These are phyloP conservation scores for Yamagishiella unicocca DNA, from an alignment of 139 green algal species.

Conservation along the genomic window DNA sequence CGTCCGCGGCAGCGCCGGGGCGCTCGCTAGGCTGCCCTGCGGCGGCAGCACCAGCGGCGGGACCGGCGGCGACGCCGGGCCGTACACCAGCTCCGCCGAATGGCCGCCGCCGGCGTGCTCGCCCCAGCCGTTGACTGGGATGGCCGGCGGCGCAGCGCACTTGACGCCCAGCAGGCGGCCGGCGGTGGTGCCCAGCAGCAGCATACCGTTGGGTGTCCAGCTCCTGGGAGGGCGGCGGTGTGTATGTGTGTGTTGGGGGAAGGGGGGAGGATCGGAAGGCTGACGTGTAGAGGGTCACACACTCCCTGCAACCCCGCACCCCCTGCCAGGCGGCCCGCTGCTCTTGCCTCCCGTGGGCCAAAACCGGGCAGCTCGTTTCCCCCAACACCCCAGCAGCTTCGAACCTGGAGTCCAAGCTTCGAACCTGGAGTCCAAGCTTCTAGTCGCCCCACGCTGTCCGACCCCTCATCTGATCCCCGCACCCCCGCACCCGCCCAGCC, in stretches of 20 bases:
- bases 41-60: not conserved
- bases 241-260: too few species aligned
- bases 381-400: too few species aligned
- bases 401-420: too few species aligned
- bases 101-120: conserved; percentile 1
- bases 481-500: not conserved
- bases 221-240: too few species aligned
- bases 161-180: conserved; percentile 23
- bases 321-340: too few species aligned
- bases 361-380: too few species aligned
- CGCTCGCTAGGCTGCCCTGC: not conserved
- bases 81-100: conserved; percentile 29
- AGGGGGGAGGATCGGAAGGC: not conserved
- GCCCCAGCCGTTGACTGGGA: conserved; percentile 9
- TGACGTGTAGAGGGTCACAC: not conserved
- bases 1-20: not conserved
- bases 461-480: not conserved
- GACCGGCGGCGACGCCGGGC: not conserved
- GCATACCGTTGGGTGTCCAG: conserved; percentile 31
- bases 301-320: too few species aligned
- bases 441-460: too few species aligned
- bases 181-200: conserved; percentile 35
- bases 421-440: too few species aligned
- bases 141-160: conserved; percentile 22
- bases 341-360: too few species aligned